Evolutionary conservation across 2,329 filamentous ascomycete species (phyloP), one percentile per base, ranked within the genome.

Genomic region (Emmonsia crescens): DNA sequence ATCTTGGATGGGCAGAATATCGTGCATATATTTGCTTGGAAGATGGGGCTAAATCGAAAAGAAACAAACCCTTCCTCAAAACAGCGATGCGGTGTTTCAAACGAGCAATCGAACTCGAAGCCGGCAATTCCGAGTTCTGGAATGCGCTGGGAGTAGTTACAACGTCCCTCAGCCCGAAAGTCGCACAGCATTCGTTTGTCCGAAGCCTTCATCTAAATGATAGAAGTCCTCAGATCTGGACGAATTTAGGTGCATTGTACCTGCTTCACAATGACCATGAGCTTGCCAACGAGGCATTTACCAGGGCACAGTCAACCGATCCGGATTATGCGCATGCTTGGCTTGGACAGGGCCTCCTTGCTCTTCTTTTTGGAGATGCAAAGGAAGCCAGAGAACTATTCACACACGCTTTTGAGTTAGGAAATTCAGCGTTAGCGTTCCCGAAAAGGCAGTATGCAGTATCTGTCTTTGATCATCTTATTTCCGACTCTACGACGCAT

Each of bases 91-190:
- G 87, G 60, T 94, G 90, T 68, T 97, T 99, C 82, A 99, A 99
- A 77, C 83, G 90, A 52, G 89, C 94, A 0, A 99, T 99, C 66
- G 94, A 97, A 75, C 81, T 96, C 0, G 95, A 99, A 74, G 89
- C 92, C 6, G 89, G 91, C 59, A 99, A 97, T 71, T 80, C 90
- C 0, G 93, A 97, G 67, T 97, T 97, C 73, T 99, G 94, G 94
- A 97, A 97, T 71, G 88, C 94, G 0, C 81, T 99, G 2, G 94
- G 93, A 57, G 90, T 97, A 3, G 91, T 89, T 31, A 96, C 94
- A 1, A 92, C 90, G 65, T 85, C 85, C 54, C 82, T 96, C 66
- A 96, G 89, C 70, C 88, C 92, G 0, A 86, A 88, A 61, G 89
- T 99, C 1, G 86, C 94, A 0, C 94, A 99, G 73, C 95, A 99